These are phyloP conservation scores for Colletotrichum lini DNA, from an alignment of 2,329 filamentous ascomycete species.

Conservation along the genomic window DNA sequence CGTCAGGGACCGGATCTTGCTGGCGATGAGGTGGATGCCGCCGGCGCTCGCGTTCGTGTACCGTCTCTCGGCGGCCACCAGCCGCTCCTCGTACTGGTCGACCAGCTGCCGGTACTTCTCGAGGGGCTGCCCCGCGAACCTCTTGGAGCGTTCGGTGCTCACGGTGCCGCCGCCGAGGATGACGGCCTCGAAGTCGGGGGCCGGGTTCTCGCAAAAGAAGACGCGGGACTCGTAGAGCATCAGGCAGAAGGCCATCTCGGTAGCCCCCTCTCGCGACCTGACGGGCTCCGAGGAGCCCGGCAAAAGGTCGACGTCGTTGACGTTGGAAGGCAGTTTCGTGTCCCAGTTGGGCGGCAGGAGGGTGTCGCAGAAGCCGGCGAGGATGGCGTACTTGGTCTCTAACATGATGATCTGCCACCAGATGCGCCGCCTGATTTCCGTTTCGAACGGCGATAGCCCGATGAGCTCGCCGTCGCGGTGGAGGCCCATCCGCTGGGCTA, in stretches of 20 bases:
- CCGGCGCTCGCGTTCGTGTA: conserved; percentile 67
- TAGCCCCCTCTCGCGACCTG: conserved; percentile 65
- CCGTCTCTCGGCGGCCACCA: conserved; percentile 62
- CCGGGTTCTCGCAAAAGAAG: conserved; percentile 60
- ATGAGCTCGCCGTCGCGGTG: conserved; percentile 72
- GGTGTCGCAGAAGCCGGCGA: conserved; percentile 63
- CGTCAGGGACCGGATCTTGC: conserved; percentile 61
- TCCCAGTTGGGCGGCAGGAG: conserved; percentile 60
- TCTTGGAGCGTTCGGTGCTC: conserved; percentile 64
- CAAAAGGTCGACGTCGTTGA: conserved; percentile 72
- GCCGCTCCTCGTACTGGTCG: conserved; percentile 56
- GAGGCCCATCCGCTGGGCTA: conserved; percentile 78
- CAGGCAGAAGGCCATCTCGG: conserved; percentile 35
- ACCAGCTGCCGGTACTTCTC: conserved; percentile 60
- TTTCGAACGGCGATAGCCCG: conserved; percentile 44
- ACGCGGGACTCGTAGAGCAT: conserved; percentile 64
- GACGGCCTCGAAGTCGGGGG: conserved; percentile 59
- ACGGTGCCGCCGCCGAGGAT: conserved; percentile 53
- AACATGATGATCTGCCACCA: conserved; percentile 39
- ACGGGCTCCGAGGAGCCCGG: conserved; percentile 64
- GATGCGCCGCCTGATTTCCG: conserved; percentile 23
- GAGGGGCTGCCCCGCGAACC: conserved; percentile 58
- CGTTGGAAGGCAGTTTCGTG: conserved; percentile 68
- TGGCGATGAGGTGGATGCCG: conserved; percentile 65
- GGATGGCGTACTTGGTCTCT: conserved; percentile 31